phyloP scores from a whole-genome alignment of 1,284 basidiomycete genomes.

The Boletus semigastroideus region DNA sequence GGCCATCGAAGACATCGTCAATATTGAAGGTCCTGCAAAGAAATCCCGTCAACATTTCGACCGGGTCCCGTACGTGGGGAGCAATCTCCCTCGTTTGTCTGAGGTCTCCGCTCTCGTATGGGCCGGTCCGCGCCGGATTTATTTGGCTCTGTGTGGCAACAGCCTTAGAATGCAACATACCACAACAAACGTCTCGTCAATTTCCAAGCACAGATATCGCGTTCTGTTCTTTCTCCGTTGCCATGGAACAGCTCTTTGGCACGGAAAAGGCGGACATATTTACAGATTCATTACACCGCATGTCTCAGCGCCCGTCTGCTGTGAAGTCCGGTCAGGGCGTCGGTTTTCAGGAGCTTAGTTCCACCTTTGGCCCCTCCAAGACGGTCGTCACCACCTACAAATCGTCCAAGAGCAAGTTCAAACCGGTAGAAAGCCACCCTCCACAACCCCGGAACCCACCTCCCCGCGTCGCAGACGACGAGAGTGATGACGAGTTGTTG shows the following conservation, averaged over 20 bases:
- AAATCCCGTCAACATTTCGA: background rate
- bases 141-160: conserved; percentile 23
- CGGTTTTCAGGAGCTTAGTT: conserved; percentile 26
- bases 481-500: conserved; percentile 34
- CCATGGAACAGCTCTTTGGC: conserved; percentile 27
- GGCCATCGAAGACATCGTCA: conserved; percentile 8
- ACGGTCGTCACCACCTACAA: conserved; percentile 7
- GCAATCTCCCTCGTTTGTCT: background rate
- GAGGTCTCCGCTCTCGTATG: background rate
- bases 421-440: background rate
- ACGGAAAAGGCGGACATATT: conserved; percentile 1
- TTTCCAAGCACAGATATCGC: conserved; percentile 3
- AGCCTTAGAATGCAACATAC: conserved; percentile 27
- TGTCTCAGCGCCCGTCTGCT: conserved; percentile 24
- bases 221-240: background rate
- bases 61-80: no score
- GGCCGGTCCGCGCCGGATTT: background rate
- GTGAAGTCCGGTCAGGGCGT: conserved; percentile 32
- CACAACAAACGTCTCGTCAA: conserved; percentile 30
- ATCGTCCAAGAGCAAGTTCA: conserved; percentile 15
- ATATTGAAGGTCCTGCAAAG: conserved; percentile 2
- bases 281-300: conserved; percentile 23
- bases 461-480: conserved; percentile 1
- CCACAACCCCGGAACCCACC: background rate
- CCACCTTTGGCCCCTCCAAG: conserved; percentile 14